Evolutionary conservation across 768 basidiomycete genomes (phyloP).

Genomic region (Lenzites betulinus): DNA sequence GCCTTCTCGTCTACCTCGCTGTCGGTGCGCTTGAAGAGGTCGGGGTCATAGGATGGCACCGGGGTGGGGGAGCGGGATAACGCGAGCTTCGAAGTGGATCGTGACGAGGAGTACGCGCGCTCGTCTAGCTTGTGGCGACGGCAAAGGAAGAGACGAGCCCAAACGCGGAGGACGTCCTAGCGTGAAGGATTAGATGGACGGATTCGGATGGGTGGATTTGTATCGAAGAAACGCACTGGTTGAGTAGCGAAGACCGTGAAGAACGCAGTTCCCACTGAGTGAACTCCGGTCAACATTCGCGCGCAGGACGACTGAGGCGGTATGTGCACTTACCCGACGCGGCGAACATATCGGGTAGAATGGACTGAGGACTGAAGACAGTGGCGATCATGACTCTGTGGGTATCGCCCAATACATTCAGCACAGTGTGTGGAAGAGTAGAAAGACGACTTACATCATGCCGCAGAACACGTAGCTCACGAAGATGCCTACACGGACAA

Average conservation of each 20-base stretch:
- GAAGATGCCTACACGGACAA: constrained; percentile 28
- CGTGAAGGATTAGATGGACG: not conserved
- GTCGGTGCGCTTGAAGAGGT: constrained; percentile 12
- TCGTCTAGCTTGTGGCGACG: not conserved
- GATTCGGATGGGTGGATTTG: not conserved
- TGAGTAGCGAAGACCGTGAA: constrained; percentile 32
- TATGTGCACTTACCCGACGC: constrained; percentile 25
- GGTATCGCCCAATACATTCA: not conserved
- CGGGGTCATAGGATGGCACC: constrained; percentile 17
- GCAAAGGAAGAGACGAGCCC: constrained; percentile 21
- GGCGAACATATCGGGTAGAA: constrained; percentile 29
- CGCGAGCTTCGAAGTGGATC: not conserved
- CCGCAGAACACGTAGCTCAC: constrained; percentile 26
- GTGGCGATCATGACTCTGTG: constrained; percentile 14
- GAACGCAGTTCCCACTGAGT: constrained; percentile 27
- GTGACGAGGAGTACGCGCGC: not conserved
- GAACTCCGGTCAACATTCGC: not conserved
- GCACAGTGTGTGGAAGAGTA: not conserved
- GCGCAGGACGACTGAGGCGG: not conserved
- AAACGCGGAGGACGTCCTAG: constrained; percentile 28
- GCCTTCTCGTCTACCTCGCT: constrained; percentile 21
- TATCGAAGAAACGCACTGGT: constrained; percentile 11
- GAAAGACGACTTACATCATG: constrained; percentile 22
- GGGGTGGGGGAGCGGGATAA: constrained; percentile 7
- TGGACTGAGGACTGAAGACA: constrained; percentile 12